A percentile compares a stretch with the other conserved stretches of the same genome.
Conservation (phyloP, 2,329 filamentous ascomycete species). For the Emergomyces orientalis region DNA sequence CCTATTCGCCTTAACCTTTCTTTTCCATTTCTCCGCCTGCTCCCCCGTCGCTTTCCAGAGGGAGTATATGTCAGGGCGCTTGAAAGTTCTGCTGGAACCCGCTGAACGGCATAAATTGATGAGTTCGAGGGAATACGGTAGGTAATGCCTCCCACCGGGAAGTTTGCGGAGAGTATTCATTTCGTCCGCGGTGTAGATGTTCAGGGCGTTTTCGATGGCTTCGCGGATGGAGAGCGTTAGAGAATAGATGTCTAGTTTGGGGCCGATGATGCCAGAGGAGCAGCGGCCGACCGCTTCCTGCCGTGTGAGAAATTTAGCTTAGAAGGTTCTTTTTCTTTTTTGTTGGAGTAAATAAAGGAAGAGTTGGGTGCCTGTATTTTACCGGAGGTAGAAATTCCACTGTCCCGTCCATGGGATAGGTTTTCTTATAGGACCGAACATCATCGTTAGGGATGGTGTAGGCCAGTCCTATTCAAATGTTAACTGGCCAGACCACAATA, state of each 20-base stretch:
- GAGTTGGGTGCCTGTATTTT: not conserved
- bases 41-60: constrained; percentile 6
- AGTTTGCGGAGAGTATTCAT: not conserved
- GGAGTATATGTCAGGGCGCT: constrained; percentile 8
- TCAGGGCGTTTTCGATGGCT: not conserved
- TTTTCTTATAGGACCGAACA: constrained; percentile 10
- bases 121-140: constrained; percentile 9
- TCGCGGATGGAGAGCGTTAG: constrained; percentile 7
- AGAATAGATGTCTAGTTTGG: constrained; percentile 11
- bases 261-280: not conserved
- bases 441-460: constrained; percentile 12
- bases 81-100: not conserved
- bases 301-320: not conserved
- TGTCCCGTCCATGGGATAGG: constrained; percentile 5
- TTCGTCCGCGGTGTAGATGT: constrained; percentile 5
- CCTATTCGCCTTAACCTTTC: not conserved
- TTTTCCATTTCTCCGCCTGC: constrained; percentile 8
- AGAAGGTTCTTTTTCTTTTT: not conserved
- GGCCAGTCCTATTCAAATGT: constrained; percentile 7
- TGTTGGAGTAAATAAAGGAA: not conserved
- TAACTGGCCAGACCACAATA: not conserved
- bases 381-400: constrained; percentile 8
- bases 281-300: constrained; percentile 7
- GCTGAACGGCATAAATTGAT: constrained; percentile 5
- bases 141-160: constrained; percentile 2